Evolutionary conservation across 208 protist species (phyloP), one percentile per base, ranked within the genome.

Genomic region (Polymyxa betae): DNA sequence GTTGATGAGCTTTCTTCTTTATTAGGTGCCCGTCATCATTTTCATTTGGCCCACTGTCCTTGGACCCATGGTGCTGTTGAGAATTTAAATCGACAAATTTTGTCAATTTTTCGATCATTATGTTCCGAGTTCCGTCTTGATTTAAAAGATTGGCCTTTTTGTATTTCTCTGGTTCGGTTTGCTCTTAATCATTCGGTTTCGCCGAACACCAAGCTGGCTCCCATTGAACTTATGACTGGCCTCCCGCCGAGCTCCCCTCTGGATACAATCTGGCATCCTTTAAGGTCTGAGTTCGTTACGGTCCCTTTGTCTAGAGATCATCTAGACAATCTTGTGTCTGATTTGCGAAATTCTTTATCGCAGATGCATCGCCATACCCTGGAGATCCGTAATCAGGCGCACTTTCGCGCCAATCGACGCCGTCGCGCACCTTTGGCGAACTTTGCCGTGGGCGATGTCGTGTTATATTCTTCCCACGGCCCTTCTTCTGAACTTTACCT

Each of bases 31-130:
- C 5, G 49, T 60, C 49, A 60, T 60, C 49, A 60, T 29, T 60
- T 60, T 60, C 49, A 60, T 60, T 29, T 60, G 5, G 49, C 49
- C 12, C 5, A 60, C 24, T 60, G 49, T 24, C 72, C 72, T 43
- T 82, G 72, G 72, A 82, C 72, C 5, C 72, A 82, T 43, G 72
- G 35, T 82, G 72, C 35, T 66, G 54, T 66, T 66, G 54, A 66
- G 54, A 66, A 16, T 29, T 16, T 29, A 16, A 66, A 66, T 29
- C 54, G 54, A 32, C 54, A 66, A 16, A 16, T 66, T 29, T 29
- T 66, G 20, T 16, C 54, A 32, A 66, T 66, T 29, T 29, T 66
- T 66, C 54, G 54, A 16, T 66, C 54, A 29, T 66, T 16, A 29
- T 66, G 54, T 66, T 66, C 54, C 54, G 54, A 66, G 54, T 66